Percentiles rank a stretch among this genome's conserved stretches.
Conservation (phyloP, 768 basidiomycete species). For the Serendipita indica region DNA sequence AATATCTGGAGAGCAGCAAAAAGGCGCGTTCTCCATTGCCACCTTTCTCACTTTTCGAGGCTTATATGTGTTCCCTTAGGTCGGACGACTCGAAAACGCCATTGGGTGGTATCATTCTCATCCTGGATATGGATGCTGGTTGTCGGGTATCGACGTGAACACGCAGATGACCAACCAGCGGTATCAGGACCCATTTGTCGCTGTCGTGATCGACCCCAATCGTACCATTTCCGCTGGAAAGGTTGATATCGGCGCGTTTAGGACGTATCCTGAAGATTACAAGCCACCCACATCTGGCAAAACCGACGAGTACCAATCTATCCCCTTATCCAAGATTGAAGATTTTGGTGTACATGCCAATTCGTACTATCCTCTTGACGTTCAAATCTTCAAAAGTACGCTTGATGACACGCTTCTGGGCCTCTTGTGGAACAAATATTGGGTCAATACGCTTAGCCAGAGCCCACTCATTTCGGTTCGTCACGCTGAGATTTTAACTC, state of each 20-base stretch:
- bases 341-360: slow-evolving; percentile 98
- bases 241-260: slow-evolving; percentile 97
- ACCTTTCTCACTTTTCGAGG: not conserved
- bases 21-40: slow-evolving; percentile 35
- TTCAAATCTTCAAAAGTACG: slow-evolving; percentile 87
- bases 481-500: not conserved
- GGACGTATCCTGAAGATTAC: slow-evolving; percentile 93
- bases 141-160: slow-evolving; percentile 96
- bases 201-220: slow-evolving; percentile 96
- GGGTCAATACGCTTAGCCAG: slow-evolving; percentile 93
- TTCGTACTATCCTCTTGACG: slow-evolving; percentile 87
- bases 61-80: slow-evolving; percentile 14
- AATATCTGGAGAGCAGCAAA: slow-evolving; percentile 69
- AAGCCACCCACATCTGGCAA: slow-evolving; percentile 52
- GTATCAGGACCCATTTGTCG: slow-evolving; percentile 91
- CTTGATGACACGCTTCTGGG: slow-evolving; percentile 79
- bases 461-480: slow-evolving; percentile 79
- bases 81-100: slow-evolving; percentile 39
- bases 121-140: slow-evolving; percentile 98
- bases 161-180: slow-evolving; percentile 93
- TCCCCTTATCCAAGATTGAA: slow-evolving; percentile 92
- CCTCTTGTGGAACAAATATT: slow-evolving; percentile 97
- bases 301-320: slow-evolving; percentile 84
- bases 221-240: slow-evolving; percentile 96
- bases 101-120: slow-evolving; percentile 99